phyloP scores from a whole-genome alignment of 176 grass and related monocot genomes.

The Aegilops bicornis region DNA sequence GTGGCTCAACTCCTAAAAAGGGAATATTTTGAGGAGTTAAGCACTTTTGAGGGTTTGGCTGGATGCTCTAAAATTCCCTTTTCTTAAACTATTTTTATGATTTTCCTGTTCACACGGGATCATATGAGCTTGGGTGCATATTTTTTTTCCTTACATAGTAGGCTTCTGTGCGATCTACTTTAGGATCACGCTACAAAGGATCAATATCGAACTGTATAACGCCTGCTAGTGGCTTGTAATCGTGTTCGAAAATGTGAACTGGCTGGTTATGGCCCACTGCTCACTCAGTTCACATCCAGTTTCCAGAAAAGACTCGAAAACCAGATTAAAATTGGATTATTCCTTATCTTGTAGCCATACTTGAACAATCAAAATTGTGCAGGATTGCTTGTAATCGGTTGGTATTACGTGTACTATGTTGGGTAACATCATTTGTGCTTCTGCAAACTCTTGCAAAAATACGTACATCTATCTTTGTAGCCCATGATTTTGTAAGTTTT shows the following conservation, averaged over 20 bases:
- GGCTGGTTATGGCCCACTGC: neutral
- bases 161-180: conserved; percentile 1
- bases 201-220: neutral
- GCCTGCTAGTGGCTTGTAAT: neutral
- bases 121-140: neutral
- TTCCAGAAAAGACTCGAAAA: conserved; percentile 11
- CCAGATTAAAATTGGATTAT: conserved; percentile 10
- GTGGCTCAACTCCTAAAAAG: too few species aligned
- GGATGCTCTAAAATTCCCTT: neutral
- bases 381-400: neutral
- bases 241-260: neutral
- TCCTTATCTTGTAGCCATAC: neutral
- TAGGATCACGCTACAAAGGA: neutral
- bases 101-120: neutral
- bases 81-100: neutral
- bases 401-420: neutral
- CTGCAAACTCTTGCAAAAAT: neutral
- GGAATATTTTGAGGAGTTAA: too few species aligned
- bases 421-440: neutral
- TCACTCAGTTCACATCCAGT: conserved; percentile 16
- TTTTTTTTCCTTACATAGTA: neutral
- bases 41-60: too few species aligned
- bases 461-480: neutral
- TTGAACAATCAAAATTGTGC: neutral
- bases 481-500: conserved; percentile 24